A percentile compares a stretch with the other conserved stretches of the same genome.
These are phyloP conservation scores for Aspergillus nidulans DNA, from an alignment of 495 filamentous ascomycete species.

Conservation along the genomic window DNA sequence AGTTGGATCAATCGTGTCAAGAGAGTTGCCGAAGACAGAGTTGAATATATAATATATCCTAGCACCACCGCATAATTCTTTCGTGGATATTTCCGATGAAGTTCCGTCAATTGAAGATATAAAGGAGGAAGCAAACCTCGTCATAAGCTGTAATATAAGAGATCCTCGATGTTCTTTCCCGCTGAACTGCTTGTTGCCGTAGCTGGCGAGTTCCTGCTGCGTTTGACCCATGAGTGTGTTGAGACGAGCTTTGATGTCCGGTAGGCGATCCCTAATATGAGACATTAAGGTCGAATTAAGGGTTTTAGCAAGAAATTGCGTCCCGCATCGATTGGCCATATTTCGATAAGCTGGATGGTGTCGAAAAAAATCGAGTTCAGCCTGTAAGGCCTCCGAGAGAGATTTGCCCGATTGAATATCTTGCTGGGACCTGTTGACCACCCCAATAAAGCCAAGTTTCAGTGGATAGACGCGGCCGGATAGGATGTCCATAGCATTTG, in stretches of 20 bases:
- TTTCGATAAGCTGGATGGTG: constrained; percentile 97
- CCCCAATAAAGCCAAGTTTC: constrained; percentile 96
- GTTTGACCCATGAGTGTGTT: constrained; percentile 99
- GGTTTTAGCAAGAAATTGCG: constrained; percentile 91
- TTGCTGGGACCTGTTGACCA: constrained; percentile 97
- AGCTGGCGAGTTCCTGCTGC: constrained; percentile 96
- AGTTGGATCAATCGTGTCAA: constrained; percentile 94
- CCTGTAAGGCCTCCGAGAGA: constrained; percentile 80
- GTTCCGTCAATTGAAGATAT: constrained; percentile 99
- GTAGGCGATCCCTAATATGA: constrained; percentile 91
- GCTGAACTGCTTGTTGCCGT: constrained; percentile 96
- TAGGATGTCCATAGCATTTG: constrained; percentile 95
- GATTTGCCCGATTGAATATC: constrained; percentile 96
- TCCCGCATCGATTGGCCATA: constrained; percentile 90
- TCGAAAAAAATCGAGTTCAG: constrained; percentile 92
- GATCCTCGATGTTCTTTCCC: constrained; percentile 96
- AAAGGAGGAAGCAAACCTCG: constrained; percentile 94
- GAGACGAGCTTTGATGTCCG: constrained; percentile 95
- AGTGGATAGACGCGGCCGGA: constrained; percentile 94
- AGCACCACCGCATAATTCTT: constrained; percentile 94
- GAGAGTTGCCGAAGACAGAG: constrained; percentile 94
- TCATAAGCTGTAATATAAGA: constrained; percentile 95
- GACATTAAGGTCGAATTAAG: constrained; percentile 92
- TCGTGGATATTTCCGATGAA: constrained; percentile 96
- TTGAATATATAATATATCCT: constrained; percentile 99